phyloP scores from a whole-genome alignment of 768 basidiomycete genomes.

The Amanita pallidorosea region DNA sequence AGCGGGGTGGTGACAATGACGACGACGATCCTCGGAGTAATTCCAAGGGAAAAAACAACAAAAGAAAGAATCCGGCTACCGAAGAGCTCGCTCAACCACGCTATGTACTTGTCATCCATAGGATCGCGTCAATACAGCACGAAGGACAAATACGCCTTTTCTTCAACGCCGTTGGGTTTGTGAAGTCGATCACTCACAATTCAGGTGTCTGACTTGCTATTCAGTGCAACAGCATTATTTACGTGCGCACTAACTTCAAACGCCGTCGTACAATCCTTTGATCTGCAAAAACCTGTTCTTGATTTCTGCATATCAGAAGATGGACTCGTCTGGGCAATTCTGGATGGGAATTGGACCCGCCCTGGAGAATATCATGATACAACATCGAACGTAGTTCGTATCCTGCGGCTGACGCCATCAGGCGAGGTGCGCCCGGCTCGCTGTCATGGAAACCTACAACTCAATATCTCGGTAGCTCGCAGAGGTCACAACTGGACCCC shows the following conservation, averaged over 20 bases:
- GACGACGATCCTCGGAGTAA: slow-evolving; percentile 13
- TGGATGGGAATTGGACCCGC: slow-evolving; percentile 14
- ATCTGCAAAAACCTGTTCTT: slow-evolving; percentile 15
- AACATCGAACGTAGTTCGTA: slow-evolving; percentile 10
- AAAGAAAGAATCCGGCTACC: slow-evolving; percentile 11
- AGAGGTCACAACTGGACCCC: slow-evolving; percentile 12
- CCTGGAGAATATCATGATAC: slow-evolving; percentile 4
- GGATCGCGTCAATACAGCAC: slow-evolving; percentile 37
- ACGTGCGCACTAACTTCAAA: neutral
- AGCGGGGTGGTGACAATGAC: slow-evolving; percentile 22
- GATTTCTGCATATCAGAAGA: slow-evolving; percentile 11
- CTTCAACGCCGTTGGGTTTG: slow-evolving; percentile 70
- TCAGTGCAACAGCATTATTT: slow-evolving; percentile 3
- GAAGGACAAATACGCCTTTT: slow-evolving; percentile 31
- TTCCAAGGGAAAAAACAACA: slow-evolving; percentile 12
- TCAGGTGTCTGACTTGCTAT: neutral
- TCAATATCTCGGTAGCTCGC: slow-evolving; percentile 20
- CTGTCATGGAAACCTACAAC: neutral
- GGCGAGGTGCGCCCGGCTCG: slow-evolving; percentile 25
- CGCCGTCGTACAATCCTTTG: slow-evolving; percentile 10
- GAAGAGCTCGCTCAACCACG: slow-evolving; percentile 15
- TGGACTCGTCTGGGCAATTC: slow-evolving; percentile 13
- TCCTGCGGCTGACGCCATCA: slow-evolving; percentile 17
- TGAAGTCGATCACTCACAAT: slow-evolving; percentile 2
- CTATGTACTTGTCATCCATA: slow-evolving; percentile 45